Percentiles rank a stretch among this genome's conserved stretches.
Conservation (phyloP, 495 filamentous ascomycete genomes). For the Tuber borchii region DNA sequence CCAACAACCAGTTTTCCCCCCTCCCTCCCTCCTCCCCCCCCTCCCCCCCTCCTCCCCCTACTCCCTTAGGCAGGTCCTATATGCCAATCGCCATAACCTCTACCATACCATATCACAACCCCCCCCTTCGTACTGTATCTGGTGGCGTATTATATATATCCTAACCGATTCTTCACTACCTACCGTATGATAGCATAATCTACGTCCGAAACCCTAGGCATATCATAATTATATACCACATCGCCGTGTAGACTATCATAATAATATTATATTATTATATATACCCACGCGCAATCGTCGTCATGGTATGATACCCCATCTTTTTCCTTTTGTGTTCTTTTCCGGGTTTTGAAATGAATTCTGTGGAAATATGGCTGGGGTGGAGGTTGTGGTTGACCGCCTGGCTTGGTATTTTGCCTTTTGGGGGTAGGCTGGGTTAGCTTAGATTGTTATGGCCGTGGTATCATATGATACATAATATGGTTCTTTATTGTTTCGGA, state of each 20-base stretch:
- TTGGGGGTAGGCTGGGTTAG: no score
- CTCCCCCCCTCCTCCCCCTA: no score
- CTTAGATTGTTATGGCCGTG: no score
- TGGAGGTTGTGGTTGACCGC: neutral
- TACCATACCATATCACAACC: neutral
- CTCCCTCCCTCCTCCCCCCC: neutral
- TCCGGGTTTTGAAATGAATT: neutral
- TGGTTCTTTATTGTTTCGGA: no score
- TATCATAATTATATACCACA: neutral
- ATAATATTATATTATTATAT: neutral
- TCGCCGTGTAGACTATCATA: neutral
- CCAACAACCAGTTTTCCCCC: neutral
- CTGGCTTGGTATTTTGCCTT: neutral
- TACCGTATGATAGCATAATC: neutral
- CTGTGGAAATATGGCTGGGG: neutral
- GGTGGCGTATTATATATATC: neutral
- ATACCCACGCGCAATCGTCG: neutral
- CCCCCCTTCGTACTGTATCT: neutral
- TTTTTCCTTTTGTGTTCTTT: neutral
- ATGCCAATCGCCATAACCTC: neutral
- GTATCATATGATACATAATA: no score
- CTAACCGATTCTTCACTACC: neutral
- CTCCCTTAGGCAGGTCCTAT: neutral
- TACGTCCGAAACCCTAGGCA: neutral
- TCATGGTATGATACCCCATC: neutral